Evolutionary conservation across 805 yeast species (phyloP).

Genomic region (Tetrapisispora phaffii): DNA sequence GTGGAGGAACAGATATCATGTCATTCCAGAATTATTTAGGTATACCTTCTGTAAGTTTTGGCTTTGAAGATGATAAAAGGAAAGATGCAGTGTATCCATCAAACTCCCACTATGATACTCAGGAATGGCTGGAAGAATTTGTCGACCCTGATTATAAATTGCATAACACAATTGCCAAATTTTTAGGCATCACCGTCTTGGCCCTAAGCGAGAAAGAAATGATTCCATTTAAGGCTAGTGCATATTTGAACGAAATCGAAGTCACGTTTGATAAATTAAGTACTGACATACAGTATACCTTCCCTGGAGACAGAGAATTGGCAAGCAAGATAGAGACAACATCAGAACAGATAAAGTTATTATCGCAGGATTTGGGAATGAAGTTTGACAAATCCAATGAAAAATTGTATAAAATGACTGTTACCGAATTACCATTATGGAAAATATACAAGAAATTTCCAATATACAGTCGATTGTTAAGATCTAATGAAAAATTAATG

Average conservation of each 20-base stretch:
- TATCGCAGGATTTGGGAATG: constrained; percentile 21
- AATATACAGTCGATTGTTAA: constrained; percentile 47
- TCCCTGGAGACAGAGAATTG: constrained; percentile 17
- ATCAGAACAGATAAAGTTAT: constrained; percentile 4
- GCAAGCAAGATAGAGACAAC: constrained; percentile 6
- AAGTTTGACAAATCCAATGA: constrained; percentile 40
- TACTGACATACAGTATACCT: constrained; percentile 14
- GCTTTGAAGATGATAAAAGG: constrained; percentile 30
- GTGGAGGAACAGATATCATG: constrained; percentile 45
- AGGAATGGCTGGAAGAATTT: constrained; percentile 42
- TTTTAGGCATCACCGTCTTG: constrained; percentile 46
- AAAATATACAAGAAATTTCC: constrained; percentile 47
- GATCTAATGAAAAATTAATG: constrained; percentile 43
- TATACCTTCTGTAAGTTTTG: constrained; percentile 49
- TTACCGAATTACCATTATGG: constrained; percentile 74
- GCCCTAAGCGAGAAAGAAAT: constrained; percentile 50
- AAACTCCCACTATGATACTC: constrained; percentile 52
- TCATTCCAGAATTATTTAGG: constrained; percentile 60
- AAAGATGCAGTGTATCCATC: constrained; percentile 45
- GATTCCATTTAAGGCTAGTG: constrained; percentile 36
- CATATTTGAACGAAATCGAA: constrained; percentile 39
- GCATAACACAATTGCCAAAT: constrained; percentile 51
- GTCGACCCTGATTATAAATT: constrained; percentile 44
- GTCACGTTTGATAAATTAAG: constrained; percentile 27
- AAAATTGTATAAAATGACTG: constrained; percentile 41